phyloP scores from a whole-genome alignment of 495 filamentous ascomycete species.

The Geoglossum glabrum region DNA sequence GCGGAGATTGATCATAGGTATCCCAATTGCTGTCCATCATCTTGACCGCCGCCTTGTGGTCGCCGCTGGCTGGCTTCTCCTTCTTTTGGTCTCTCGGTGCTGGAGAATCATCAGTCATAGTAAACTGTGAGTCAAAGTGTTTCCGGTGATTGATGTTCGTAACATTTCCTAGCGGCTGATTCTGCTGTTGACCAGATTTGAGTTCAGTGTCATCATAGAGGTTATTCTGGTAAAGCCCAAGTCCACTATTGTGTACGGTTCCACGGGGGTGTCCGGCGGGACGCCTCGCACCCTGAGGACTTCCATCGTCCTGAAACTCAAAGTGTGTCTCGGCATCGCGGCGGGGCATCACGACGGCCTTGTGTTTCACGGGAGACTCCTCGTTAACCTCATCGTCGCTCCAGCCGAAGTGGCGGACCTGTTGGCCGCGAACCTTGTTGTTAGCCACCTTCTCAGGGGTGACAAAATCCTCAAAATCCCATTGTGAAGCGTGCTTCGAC shows the following conservation, averaged over 20 bases:
- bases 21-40: slow-evolving; percentile 51
- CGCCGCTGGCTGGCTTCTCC: slow-evolving; percentile 29
- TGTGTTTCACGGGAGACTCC: slow-evolving; percentile 34
- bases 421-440: slow-evolving; percentile 25
- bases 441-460: slow-evolving; percentile 51
- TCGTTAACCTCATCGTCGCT: slow-evolving; percentile 36
- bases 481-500: slow-evolving; percentile 46
- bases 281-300: slow-evolving; percentile 17
- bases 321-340: slow-evolving; percentile 68
- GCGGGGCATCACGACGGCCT: slow-evolving; percentile 41
- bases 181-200: slow-evolving; percentile 7
- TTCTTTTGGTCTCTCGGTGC: slow-evolving; percentile 17
- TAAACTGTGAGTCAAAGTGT: slow-evolving; percentile 55
- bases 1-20: slow-evolving; percentile 38
- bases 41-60: slow-evolving; percentile 25
- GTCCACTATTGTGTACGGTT: slow-evolving; percentile 34
- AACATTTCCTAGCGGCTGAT: slow-evolving; percentile 32
- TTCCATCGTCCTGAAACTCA: slow-evolving; percentile 39
- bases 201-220: slow-evolving; percentile 31
- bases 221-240: slow-evolving; percentile 60
- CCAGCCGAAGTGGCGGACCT: slow-evolving; percentile 52
- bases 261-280: slow-evolving; percentile 23
- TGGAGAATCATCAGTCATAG: slow-evolving; percentile 43
- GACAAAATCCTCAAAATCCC: slow-evolving; percentile 71
- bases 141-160: slow-evolving; percentile 47